Base-by-base conservation (phyloP, 306 rosid species). In the Trichosanthes truncata region DNA sequence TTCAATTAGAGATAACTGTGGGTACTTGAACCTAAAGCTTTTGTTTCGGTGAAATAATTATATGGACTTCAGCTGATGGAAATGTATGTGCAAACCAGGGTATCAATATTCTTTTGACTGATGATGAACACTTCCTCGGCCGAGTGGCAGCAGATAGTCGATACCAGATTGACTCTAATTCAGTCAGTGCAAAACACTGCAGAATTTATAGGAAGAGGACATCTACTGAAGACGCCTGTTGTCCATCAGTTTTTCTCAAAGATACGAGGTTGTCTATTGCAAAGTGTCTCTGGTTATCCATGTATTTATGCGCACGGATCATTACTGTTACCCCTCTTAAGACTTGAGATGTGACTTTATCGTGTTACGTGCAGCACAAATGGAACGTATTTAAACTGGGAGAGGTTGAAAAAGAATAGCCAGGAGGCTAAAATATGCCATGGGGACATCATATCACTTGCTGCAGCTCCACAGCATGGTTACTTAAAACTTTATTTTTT, bases 301-400 rank as follows among this genome's bases (percentile, higher is more conserved):
- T 26, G 20, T 23, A 1, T 18, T 60, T 38, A n/a, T 13, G 23
- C 40, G 3, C 25, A 6, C 26, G 18, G 53, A 23, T 3, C 36
- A 1, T 74, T 66, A 26, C 25, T 52, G 40, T 63, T 26, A 20
- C 13, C 59, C 76, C 10, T 13, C 53, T 76, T 38, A 33, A 77
- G 7, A n/a, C 46, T 67, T 68, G n/a, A 1, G n/a, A 46, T 36
- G 46, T 88, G 80, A 86, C 63, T 69, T 78, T 78, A n/a, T 79
- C 77, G 65, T 76, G 73, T 51, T 45, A 79, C 83, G 49, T 90
- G 84, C 91, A 93, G 97, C 86, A 90, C 91, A 5, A 95, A 95
- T 82, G 99, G 98, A 76, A 95, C 98, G 0, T 95, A 87, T 86
- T 84, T 93, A 76, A 95, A 93, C 79, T 89, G 98, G 97, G 94